These are phyloP conservation scores for Gaeumannomyces tritici DNA, from an alignment of 2,329 filamentous ascomycete species.

Conservation along the genomic window DNA sequence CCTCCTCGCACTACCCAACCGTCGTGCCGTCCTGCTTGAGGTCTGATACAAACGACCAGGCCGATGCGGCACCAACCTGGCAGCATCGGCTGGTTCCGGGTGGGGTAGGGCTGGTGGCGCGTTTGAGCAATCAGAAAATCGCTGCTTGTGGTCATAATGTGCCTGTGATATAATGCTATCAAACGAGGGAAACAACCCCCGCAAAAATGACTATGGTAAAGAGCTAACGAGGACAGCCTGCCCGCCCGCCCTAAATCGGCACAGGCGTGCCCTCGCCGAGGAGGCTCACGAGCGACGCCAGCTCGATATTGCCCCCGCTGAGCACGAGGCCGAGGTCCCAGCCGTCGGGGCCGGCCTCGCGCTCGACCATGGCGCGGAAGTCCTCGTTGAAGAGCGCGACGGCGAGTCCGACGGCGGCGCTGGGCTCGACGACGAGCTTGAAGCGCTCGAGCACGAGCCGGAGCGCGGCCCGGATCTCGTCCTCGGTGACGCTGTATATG, in stretches of 20 bases:
- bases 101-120: too few species aligned
- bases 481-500: constrained; percentile 68
- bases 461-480: constrained; percentile 71
- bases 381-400: constrained; percentile 79
- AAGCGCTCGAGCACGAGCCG: constrained; percentile 72
- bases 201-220: too few species aligned
- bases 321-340: constrained; percentile 61
- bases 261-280: constrained; percentile 20
- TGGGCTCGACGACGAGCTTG: constrained; percentile 88
- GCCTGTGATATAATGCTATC: too few species aligned
- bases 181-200: too few species aligned
- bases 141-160: too few species aligned
- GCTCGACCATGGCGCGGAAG: constrained; percentile 61
- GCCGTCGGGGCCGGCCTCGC: constrained; percentile 58
- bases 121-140: too few species aligned
- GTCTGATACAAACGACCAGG: too few species aligned
- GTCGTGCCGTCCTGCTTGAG: too few species aligned
- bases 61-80: too few species aligned
- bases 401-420: constrained; percentile 73
- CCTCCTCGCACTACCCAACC: too few species aligned
- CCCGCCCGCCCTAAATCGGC: background rate
- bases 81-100: too few species aligned
- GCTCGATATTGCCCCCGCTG: constrained; percentile 49
- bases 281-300: constrained; percentile 42
- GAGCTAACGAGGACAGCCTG: background rate